Base-by-base conservation (phyloP, 768 basidiomycete genomes). In the Termitomyces sp. region DNA sequence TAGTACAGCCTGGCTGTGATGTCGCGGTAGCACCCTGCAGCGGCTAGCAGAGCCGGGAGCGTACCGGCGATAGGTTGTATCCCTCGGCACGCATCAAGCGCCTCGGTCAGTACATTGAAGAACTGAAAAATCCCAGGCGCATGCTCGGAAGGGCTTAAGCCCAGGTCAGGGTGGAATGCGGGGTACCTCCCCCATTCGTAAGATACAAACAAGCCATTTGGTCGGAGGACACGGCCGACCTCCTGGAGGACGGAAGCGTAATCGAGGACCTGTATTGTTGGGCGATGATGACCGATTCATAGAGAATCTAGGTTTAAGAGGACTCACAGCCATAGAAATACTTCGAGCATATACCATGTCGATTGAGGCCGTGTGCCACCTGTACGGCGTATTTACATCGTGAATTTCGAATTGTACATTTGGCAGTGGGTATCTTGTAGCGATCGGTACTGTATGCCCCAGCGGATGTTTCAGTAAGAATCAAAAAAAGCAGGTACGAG, bases 381-480 rank as follows among this genome's bases (percentile, higher is more conserved):
- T 73, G 43, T 78, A 71, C 7, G 66, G 72, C 42, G 72, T 67
- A 58, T 81, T 85, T 56, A 85, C 79, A 68, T 92, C 85, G 37
- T 80, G 76, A 18, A 91, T 74, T 66, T 87, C 84, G 66, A 89
- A 90, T 14, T 74, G 74, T 16, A 85, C 86, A 63, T 90, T 89
- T 4, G 59, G 60, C 12, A 68, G 78, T 1, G 87, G 87, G 59
- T 80, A 81, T 59, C 82, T 76, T 0, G 87, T 87, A 34, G 82
- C 80, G 60, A 91, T 87, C 26, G 89, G 89, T 27, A 88, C 89
- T 92, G 65, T 51, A 46, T 41, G 14, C 24, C 41, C 26, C 32
- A 46, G 29, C 34, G 31, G 46, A 53, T 7, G 36, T 36, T 31
- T 52, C 20, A 50, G 20, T 50, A 10, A 34, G 54, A 62, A 62